Evolutionary conservation across 1,139 yeast species (phyloP), one percentile per base, ranked within the genome.

Genomic region (Geotrichum citri-aurantii): DNA sequence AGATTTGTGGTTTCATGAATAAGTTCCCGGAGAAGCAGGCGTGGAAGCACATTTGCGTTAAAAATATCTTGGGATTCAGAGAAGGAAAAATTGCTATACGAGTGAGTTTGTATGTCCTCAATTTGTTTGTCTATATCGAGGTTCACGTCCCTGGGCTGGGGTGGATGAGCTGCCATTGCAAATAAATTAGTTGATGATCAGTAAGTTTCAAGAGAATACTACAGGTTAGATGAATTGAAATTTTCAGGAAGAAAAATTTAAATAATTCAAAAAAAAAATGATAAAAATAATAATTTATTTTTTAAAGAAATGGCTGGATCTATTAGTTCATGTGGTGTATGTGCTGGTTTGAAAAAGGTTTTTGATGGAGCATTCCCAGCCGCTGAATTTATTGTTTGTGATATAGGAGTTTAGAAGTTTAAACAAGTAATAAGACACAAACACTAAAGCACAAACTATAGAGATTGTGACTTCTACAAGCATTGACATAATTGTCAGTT

Each of bases 11-110:
- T 27, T 23, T 23, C 29, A 21, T 51, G 52, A 21, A 56, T 56
- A 6, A 56, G 42, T 37, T 50, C 52, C n/a, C 42, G 29, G 24
- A 51, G 33, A n/a, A 51, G 47, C 29, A 27, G 52, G 3, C 55
- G 55, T 12, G 58, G 58, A 8, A 56, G 23, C 48, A 52, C 58
- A 14, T 40, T 48, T 23, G 48, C 24, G 5, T 54, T 33, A 29
- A 37, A 56, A 5, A 51, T 50, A 19, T 56, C 58, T 23, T 49
- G 49, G 8, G 52, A 31, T 19, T 56, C 33, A 21, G 58, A 52
- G 8, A 52, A 50, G 11, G 55, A 51, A 21, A 50, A 56, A n/a
- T 56, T 56, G 14, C 50, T 48, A 33, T 47, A 56, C 27, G 54
- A 48, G 17, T 26, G 24, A 27, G 26, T 37, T 27, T 44, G 50